A percentile compares a stretch with the other conserved stretches of the same genome.
Evolutionary conservation across 495 filamentous ascomycete species (phyloP).

Genomic region (Talaromyces nanjingensis): DNA sequence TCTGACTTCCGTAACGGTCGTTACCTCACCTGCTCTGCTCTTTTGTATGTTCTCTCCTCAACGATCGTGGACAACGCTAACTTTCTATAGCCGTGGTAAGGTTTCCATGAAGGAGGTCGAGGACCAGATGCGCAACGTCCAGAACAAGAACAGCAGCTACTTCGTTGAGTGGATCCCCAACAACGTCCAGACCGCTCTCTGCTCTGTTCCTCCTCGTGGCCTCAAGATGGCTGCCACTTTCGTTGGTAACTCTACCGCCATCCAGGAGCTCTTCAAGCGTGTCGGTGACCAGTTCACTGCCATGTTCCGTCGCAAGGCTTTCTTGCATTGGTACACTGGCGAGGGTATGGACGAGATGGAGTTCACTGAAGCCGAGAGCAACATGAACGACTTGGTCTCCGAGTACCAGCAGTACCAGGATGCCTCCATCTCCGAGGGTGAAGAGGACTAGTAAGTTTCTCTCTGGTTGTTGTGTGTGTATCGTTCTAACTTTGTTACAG

Average conservation of each 20-base stretch:
- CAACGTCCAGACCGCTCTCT: constrained; percentile 99
- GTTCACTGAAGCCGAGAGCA: constrained; percentile 99
- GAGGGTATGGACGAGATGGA: constrained; percentile 99
- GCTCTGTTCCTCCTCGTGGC: constrained; percentile 96
- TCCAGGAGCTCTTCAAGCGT: constrained; percentile 99
- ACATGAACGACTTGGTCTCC: constrained; percentile 99
- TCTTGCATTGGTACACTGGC: constrained; percentile 99
- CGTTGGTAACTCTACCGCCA: constrained; percentile 98
- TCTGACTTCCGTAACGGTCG: constrained; percentile 99
- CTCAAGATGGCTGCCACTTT: constrained; percentile 99
- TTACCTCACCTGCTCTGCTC: constrained; percentile 98
- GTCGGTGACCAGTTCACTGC: constrained; percentile 99
- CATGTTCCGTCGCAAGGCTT: constrained; percentile 99
- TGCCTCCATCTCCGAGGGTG: constrained; percentile 72
- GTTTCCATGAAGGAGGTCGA: constrained; percentile 99
- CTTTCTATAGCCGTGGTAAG: constrained; percentile 74
- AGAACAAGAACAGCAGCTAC: constrained; percentile 99
- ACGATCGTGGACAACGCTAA: constrained; percentile 18
- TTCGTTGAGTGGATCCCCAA: constrained; percentile 99
- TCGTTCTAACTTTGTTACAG: constrained; percentile 15
- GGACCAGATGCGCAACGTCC: constrained; percentile 99
- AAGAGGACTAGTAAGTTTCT: constrained; percentile 56
- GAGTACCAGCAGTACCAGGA: constrained; percentile 99
- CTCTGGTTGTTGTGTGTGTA: neutral
- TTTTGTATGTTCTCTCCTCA: constrained; percentile 52